A percentile compares a stretch with the other conserved stretches of the same genome.
Conservation (phyloP, 768 basidiomycete species). For the Sporobolomyces phaffii region DNA sequence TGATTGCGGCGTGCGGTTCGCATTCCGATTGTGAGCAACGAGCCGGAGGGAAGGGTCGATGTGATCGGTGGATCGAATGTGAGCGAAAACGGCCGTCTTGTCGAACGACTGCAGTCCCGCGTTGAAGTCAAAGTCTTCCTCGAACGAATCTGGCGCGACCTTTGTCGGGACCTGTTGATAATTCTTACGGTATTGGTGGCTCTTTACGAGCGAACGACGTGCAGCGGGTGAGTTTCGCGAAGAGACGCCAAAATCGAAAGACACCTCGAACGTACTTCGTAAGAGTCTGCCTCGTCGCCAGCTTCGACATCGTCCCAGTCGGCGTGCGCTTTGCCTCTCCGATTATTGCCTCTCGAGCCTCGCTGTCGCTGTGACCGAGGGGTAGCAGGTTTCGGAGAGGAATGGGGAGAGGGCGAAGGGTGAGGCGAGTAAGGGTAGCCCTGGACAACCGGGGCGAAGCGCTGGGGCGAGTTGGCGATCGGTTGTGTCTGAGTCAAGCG, state of each 20-base stretch:
- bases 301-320: constrained; percentile 1
- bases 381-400: constrained; percentile 7
- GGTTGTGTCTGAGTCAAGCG: background rate
- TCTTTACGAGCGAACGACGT: background rate
- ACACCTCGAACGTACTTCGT: too few relatives aligned
- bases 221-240: background rate
- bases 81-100: constrained; percentile 34
- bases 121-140: constrained; percentile 38
- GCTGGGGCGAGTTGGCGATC: background rate
- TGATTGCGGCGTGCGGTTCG: background rate
- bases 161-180: background rate
- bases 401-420: constrained; percentile 10
- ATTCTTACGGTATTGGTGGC: background rate
- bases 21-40: constrained; percentile 39
- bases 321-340: background rate
- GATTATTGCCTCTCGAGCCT: background rate
- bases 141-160: constrained; percentile 2
- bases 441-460: background rate
- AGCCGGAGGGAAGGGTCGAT: constrained; percentile 40
- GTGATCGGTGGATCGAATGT: constrained; percentile 34
- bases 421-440: background rate
- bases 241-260: too few relatives aligned
- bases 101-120: constrained; percentile 32
- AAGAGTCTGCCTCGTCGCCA: constrained; percentile 9
- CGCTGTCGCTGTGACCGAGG: background rate